Percentiles rank a stretch among this genome's conserved stretches.
Evolutionary conservation across 2,329 filamentous ascomycete species (phyloP).

Genomic region (Tolypocladium inflatum): DNA sequence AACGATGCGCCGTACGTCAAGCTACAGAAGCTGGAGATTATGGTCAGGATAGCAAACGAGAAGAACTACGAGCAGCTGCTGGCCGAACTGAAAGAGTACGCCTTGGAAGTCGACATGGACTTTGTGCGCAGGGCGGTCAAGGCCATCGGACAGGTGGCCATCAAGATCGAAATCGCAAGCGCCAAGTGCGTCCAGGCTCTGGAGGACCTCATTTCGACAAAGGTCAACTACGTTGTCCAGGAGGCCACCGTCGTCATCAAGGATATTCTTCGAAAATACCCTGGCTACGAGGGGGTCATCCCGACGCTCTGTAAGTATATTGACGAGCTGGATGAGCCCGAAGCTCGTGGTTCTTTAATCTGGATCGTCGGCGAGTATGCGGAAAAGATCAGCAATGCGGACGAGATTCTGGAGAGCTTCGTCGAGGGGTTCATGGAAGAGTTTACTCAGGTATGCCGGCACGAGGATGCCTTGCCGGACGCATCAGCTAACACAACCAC

Average conservation of each 20-base stretch:
- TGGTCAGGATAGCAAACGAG: slow-evolving; percentile 98
- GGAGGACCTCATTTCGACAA: slow-evolving; percentile 88
- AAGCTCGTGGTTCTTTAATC: slow-evolving; percentile 82
- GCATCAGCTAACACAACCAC: background rate
- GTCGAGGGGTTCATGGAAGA: slow-evolving; percentile 94
- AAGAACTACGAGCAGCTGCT: slow-evolving; percentile 92
- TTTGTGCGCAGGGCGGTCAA: slow-evolving; percentile 91
- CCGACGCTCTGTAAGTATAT: slow-evolving; percentile 94
- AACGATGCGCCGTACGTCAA: slow-evolving; percentile 98
- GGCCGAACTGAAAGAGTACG: slow-evolving; percentile 93
- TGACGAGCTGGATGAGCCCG: slow-evolving; percentile 90
- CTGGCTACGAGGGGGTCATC: slow-evolving; percentile 96
- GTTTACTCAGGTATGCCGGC: slow-evolving; percentile 68
- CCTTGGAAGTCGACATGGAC: slow-evolving; percentile 97
- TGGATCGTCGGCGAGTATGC: slow-evolving; percentile 99
- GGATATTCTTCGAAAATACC: slow-evolving; percentile 95
- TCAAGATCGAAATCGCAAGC: slow-evolving; percentile 93
- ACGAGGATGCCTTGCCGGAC: too few relatives aligned
- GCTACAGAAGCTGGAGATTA: slow-evolving; percentile 94
- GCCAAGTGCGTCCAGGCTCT: slow-evolving; percentile 94
- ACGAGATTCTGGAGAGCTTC: slow-evolving; percentile 83
- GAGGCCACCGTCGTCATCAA: slow-evolving; percentile 99
- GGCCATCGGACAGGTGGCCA: slow-evolving; percentile 94
- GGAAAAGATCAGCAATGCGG: slow-evolving; percentile 98
- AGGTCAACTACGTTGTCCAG: slow-evolving; percentile 98